These are phyloP conservation scores for Populus simonii DNA, from an alignment of 345 rosid genomes.

Conservation along the genomic window DNA sequence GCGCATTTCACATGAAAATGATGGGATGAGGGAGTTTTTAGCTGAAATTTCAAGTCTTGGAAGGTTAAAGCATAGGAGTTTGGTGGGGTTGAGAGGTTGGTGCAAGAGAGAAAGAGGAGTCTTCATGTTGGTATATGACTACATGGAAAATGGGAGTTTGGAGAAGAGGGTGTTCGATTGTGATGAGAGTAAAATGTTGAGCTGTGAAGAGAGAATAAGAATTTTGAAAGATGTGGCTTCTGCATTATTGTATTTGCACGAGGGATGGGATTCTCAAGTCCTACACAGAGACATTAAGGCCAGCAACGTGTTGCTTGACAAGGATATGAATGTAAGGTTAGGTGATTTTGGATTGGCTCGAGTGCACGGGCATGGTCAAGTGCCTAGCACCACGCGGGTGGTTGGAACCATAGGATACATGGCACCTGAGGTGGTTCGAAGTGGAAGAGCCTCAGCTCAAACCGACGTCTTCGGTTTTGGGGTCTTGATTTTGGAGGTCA, in stretches of 20 bases:
- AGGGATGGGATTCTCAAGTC: conserved; percentile 77
- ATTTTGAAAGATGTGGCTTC: conserved; percentile 63
- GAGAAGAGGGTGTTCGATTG: conserved; percentile 51
- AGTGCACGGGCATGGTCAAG: conserved; percentile 58
- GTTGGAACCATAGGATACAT: conserved; percentile 76
- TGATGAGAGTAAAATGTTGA: conserved; percentile 36
- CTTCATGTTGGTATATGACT: conserved; percentile 74
- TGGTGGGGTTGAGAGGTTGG: conserved; percentile 79
- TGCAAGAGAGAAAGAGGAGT: conserved; percentile 64
- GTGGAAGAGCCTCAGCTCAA: conserved; percentile 43
- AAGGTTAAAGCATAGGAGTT: conserved; percentile 58
- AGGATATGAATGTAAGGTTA: conserved; percentile 63
- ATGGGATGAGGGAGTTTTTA: conserved; percentile 64
- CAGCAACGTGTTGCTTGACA: conserved; percentile 71
- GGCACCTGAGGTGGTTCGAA: conserved; percentile 61
- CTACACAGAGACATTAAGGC: conserved; percentile 81
- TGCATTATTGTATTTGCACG: conserved; percentile 60
- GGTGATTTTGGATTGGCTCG: conserved; percentile 80
- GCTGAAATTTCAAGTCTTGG: conserved; percentile 80
- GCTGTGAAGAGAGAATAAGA: conserved; percentile 48
- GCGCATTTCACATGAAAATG: conserved; percentile 58
- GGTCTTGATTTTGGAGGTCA: conserved; percentile 46
- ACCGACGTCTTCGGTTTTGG: conserved; percentile 56
- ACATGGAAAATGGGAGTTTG: conserved; percentile 77
- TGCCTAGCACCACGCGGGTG: conserved; percentile 57